Conservation (phyloP, 2,329 filamentous ascomycete genomes). For the Dactylellina leptospora region DNA sequence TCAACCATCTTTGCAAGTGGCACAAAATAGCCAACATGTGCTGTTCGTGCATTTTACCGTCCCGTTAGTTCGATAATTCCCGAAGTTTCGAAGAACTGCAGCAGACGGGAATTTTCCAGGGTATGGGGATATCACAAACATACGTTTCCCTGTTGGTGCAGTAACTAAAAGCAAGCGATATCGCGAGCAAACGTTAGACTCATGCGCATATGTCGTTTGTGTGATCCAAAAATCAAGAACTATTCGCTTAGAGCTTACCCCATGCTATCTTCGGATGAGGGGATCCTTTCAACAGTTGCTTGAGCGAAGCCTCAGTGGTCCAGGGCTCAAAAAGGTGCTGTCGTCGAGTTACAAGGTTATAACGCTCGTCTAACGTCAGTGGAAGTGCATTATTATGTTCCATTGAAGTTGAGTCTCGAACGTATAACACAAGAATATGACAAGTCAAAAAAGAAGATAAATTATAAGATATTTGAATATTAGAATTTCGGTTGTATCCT, state of each 20-base stretch:
- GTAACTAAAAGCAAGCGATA: conserved; percentile 26
- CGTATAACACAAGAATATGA: no score
- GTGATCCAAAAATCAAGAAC: neutral
- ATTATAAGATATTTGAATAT: no score
- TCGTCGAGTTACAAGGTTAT: conserved; percentile 26
- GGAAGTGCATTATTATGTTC: neutral
- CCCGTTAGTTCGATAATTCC: neutral
- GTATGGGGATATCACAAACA: neutral
- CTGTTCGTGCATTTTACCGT: neutral
- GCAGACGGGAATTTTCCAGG: neutral
- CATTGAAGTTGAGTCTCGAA: no score
- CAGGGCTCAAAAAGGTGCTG: conserved; percentile 29
- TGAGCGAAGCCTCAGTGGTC: conserved; percentile 24
- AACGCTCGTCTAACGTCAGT: conserved; percentile 20
- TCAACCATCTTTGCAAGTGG: conserved; percentile 43
- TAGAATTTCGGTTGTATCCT: no score
- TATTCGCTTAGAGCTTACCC: conserved; percentile 14
- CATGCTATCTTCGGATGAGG: conserved; percentile 34
- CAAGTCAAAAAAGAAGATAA: neutral
- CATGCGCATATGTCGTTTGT: neutral
- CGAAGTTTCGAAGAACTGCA: neutral
- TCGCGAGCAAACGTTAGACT: neutral
- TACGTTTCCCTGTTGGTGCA: conserved; percentile 51
- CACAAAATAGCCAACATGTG: conserved; percentile 48
- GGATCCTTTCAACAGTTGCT: conserved; percentile 16